Evolutionary conservation across 257 asterid genomes (phyloP), one percentile per base, ranked within the genome.

Genomic region (Scutellaria baicalensis): DNA sequence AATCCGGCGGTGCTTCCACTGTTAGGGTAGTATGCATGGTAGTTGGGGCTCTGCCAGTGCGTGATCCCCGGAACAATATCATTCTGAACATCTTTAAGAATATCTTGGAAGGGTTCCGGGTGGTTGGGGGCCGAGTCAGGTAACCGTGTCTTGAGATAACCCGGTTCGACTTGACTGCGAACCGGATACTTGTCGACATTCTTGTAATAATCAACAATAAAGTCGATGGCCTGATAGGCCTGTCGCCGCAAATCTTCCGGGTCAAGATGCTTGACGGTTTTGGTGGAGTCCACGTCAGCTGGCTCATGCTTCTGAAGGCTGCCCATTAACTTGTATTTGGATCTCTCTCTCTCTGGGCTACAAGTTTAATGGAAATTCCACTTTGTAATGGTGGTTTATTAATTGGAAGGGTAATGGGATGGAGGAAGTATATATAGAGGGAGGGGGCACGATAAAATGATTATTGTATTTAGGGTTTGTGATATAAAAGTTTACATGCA

Each of bases 1-100:
- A 90, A 88, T 9, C 92, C 96, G 9, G 96, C 95, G 42, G 74
- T 81, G 76, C 93, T 88, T 8, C 85, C 91, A 10, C 89, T 83
- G 40, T 89, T 83, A 0, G 93, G 95, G 56, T 88, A 90, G 69
- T 82, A 88, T 1, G 93, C 97, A 31, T 39, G 88, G 18, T 88
- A 90, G 9, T 88, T 88, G 0, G 96, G 96, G 78, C 96, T 88
- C 56, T 83, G 89, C 97, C 97, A 88, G 70, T 90, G 89, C 0
- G 95, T 88, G 18, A 90, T 80, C 6, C 97, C 96, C 0, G 95
- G 97, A 3, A 91, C 85, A 27, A 91, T 88, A 54, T 83, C 84
- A 3, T 73, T 85, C 11, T 82, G 83, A 8, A 91, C 83, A 33
- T 88, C 96, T 0, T 50, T 18, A 0, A 91, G 83, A 35, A 91